phyloP scores from a whole-genome alignment of 495 filamentous ascomycete species.

The Lasiosphaeria ovina region DNA sequence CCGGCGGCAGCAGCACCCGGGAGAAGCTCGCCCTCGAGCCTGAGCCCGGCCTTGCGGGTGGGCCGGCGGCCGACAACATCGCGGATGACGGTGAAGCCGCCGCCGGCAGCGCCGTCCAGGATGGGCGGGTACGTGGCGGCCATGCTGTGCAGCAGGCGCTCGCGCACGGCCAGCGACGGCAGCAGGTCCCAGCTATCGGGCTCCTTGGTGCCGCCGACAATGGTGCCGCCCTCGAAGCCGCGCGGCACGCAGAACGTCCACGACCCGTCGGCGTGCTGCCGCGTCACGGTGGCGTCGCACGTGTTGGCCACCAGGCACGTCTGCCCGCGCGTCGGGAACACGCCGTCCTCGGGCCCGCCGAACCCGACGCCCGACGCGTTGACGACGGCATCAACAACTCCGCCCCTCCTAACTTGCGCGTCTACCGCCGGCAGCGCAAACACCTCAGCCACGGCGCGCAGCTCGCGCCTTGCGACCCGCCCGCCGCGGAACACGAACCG shows the following conservation, averaged over 20 bases:
- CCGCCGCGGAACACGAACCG: conserved; percentile 53
- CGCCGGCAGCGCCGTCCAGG: conserved; percentile 24
- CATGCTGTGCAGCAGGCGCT: conserved; percentile 44
- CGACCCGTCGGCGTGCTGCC: conserved; percentile 56
- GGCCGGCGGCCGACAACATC: conserved; percentile 48
- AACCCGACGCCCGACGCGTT: conserved; percentile 61
- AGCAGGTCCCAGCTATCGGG: conserved; percentile 54
- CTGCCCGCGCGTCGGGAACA: conserved; percentile 56
- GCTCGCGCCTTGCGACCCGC: conserved; percentile 36
- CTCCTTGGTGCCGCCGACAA: conserved; percentile 65
- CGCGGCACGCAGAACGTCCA: conserved; percentile 64
- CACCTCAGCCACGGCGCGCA: conserved; percentile 48
- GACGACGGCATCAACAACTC: conserved; percentile 45
- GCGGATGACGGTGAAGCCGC: conserved; percentile 35
- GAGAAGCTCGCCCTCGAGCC: conserved; percentile 41
- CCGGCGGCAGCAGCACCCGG: not conserved
- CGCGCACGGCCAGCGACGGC: conserved; percentile 46
- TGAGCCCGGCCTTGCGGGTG: conserved; percentile 41
- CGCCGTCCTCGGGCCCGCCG: conserved; percentile 47
- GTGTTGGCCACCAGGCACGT: conserved; percentile 43
- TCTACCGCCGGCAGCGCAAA: conserved; percentile 26
- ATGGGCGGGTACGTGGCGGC: conserved; percentile 39
- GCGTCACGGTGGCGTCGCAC: conserved; percentile 54
- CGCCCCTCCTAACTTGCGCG: conserved; percentile 1
- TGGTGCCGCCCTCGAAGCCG: conserved; percentile 56